These are phyloP conservation scores for Phylloporus rhodoxanthus DNA, from an alignment of 768 basidiomycete genomes.

Conservation along the genomic window DNA sequence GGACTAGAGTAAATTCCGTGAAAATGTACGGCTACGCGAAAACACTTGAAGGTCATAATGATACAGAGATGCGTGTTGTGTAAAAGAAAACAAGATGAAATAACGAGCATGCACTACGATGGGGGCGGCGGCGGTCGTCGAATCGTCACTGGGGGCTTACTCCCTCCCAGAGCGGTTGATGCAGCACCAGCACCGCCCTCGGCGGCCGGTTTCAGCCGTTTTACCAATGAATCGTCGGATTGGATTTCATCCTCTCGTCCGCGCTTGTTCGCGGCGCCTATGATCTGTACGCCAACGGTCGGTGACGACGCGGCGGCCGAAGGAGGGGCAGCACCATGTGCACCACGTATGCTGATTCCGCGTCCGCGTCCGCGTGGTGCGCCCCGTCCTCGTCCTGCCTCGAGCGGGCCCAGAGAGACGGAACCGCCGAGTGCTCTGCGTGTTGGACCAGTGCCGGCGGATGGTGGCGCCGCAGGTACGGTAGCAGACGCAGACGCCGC, in stretches of 20 bases:
- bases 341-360: conserved; percentile 29
- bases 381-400: conserved; percentile 33
- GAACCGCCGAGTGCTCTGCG: conserved; percentile 29
- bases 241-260: conserved; percentile 50
- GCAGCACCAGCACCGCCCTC: conserved; percentile 4
- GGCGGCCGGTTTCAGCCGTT: conserved; percentile 55
- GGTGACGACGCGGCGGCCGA: conserved; percentile 23
- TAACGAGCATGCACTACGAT: conserved; percentile 3
- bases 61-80: conserved; percentile 2
- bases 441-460: conserved; percentile 26
- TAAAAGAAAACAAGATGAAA: not conserved
- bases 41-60: not conserved
- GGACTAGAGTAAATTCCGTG: not conserved
- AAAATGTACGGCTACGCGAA: not conserved
- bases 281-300: conserved; percentile 47
- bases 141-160: conserved; percentile 32
- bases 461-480: conserved; percentile 8
- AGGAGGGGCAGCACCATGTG: conserved; percentile 20
- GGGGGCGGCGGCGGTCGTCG: conserved; percentile 30
- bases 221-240: conserved; percentile 56
- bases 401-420: conserved; percentile 22
- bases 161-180: conserved; percentile 8
- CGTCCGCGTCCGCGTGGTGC: conserved; percentile 28
- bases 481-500: conserved; percentile 6
- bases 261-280: conserved; percentile 62